These are phyloP conservation scores for Clarkia xantiana DNA, from an alignment of 345 rosid species.

Conservation along the genomic window DNA sequence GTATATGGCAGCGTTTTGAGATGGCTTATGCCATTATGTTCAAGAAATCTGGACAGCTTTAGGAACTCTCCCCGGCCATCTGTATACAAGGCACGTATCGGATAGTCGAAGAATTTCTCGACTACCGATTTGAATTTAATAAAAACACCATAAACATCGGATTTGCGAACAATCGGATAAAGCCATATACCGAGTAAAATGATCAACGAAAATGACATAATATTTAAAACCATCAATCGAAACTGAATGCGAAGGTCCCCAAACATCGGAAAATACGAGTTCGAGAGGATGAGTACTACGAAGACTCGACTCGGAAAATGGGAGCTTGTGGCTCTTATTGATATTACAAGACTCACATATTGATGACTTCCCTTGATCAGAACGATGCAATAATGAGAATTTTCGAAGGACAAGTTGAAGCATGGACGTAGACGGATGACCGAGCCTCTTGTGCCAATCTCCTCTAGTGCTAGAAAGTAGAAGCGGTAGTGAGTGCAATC, in stretches of 20 bases:
- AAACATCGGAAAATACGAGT: neutral
- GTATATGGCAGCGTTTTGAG: neutral
- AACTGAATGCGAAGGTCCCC: neutral
- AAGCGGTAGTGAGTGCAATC: too few relatives aligned
- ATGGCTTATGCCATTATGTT: neutral
- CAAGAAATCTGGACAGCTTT: neutral
- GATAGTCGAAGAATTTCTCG: neutral
- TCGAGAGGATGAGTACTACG: neutral
- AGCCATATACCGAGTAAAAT: slow-evolving; percentile 1
- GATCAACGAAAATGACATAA: slow-evolving; percentile 1
- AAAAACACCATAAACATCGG: neutral
- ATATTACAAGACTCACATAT: neutral
- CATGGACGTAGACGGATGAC: too few relatives aligned
- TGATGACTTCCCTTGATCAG: too few relatives aligned
- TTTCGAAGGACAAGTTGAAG: too few relatives aligned
- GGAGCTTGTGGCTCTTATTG: slow-evolving; percentile 6
- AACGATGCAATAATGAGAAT: too few relatives aligned
- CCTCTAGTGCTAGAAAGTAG: too few relatives aligned
- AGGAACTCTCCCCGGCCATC: neutral
- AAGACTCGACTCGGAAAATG: neutral
- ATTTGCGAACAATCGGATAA: neutral
- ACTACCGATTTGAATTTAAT: neutral
- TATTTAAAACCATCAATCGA: neutral
- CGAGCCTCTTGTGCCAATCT: too few relatives aligned
- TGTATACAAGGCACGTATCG: neutral